Conservation (phyloP, 257 asterid genomes). For the Gentiana straminea region DNA sequence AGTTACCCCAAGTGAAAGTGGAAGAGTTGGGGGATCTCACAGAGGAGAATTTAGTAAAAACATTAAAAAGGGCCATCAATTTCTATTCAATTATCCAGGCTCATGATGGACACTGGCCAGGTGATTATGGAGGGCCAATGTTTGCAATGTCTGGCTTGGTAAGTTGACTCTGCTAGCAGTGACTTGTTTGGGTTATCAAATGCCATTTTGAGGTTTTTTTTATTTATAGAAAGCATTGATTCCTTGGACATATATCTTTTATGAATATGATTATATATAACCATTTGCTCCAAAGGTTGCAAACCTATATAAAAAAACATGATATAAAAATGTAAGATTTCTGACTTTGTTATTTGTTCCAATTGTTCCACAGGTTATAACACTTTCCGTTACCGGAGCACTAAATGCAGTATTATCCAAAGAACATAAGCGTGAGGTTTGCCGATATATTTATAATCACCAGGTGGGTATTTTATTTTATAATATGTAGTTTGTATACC, state of each 20-base stretch:
- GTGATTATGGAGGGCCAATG: slow-evolving; percentile 99
- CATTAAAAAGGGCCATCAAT: slow-evolving; percentile 69
- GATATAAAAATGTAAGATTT: no score
- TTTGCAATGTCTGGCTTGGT: slow-evolving; percentile 97
- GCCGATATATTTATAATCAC: slow-evolving; percentile 96
- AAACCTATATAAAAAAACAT: no score
- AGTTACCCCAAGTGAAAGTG: slow-evolving; percentile 64
- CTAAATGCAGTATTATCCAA: slow-evolving; percentile 65
- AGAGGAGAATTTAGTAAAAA: slow-evolving; percentile 57
- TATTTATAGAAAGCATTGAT: no score
- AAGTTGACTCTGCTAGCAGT: slow-evolving; percentile 13
- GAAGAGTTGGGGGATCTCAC: slow-evolving; percentile 60
- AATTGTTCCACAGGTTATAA: slow-evolving; percentile 49
- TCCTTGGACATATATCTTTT: no score
- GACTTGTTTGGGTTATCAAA: no score
- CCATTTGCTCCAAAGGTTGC: no score
- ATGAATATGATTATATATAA: no score
- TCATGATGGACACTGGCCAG: slow-evolving; percentile 95
- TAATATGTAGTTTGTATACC: slow-evolving; percentile 2
- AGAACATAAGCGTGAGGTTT: slow-evolving; percentile 81
- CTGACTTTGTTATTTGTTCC: slow-evolving; percentile 3
- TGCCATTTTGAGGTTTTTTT: no score
- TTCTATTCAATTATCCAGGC: slow-evolving; percentile 83
- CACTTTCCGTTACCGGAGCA: slow-evolving; percentile 78
- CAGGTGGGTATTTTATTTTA: slow-evolving; percentile 39